Base-by-base conservation (phyloP, 192 early-diverging fungal species). In the Cetraspora pellucida region DNA sequence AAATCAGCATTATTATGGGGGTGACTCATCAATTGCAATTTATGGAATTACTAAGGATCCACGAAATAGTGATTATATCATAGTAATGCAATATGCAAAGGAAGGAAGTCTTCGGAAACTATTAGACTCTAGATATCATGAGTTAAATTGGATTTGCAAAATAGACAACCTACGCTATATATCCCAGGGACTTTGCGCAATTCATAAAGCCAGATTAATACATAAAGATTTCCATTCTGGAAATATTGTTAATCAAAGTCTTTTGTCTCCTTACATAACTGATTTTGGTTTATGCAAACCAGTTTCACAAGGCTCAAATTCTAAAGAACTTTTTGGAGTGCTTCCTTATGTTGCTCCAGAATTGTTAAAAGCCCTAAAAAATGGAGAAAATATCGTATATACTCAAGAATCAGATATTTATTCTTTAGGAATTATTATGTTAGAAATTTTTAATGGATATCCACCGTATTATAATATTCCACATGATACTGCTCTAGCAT, bases 361-460 rank as follows among this genome's bases (percentile, higher is more conserved):
- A 54, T 60, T 80, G 6, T 69, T 74, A 25, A 37, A 58, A 60
- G 77, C 73, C 9, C 6, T 54, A 31, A 3, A 3, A 2, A 37
- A 37, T 37, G 31, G 31, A 3, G 31, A 37, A 3, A 37, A 37
- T 37, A 37, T 37, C 1, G 31, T 37, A 37, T 55, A 55, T 21
- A 57, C 50, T 37, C 16, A 50, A 72, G 1, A 6, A 17, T 19
- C 21, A 23, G 82, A 85, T 55, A 79, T 85, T 28, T 85, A 85
- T 75, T 76, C 76, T 75, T 74, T 85, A 0, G 83, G 83, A 13
- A 77, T 85, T 30, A 77, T 82, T 19, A 79, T 82, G 69, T 84
- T 75, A 76, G 81, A 84, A 58, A 73, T 82, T 8, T 67, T 73
- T 1, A 78, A 77, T 3, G 81, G 83, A 10, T 61, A 77, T 10